phyloP scores from a whole-genome alignment of 306 rosid species.

The Vigna radiata region DNA sequence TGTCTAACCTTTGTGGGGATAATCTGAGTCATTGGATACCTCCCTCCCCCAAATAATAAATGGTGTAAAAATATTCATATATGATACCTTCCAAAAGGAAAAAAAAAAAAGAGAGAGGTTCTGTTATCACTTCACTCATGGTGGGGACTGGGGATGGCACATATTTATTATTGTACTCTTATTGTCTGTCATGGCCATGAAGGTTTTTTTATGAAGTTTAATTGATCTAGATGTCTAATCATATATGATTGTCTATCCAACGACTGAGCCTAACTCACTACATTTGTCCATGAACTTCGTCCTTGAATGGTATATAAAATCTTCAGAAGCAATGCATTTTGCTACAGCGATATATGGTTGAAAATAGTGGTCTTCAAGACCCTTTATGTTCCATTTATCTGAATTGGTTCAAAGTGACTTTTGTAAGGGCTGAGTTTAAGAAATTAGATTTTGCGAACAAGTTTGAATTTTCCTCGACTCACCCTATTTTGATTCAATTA shows the following conservation, averaged over 20 bases:
- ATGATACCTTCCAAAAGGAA: neutral
- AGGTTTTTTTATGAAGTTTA: neutral
- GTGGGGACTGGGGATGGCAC: constrained; percentile 10
- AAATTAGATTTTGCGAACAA: neutral
- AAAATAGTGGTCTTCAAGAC: neutral
- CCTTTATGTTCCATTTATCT: neutral
- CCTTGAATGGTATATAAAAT: neutral
- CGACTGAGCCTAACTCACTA: neutral
- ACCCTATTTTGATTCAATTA: too few species aligned
- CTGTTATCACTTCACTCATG: neutral
- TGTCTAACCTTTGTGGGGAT: neutral
- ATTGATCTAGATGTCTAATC: neutral
- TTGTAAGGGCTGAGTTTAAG: neutral
- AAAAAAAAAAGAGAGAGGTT: neutral
- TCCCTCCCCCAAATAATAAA: neutral
- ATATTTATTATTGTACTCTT: neutral
- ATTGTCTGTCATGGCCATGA: neutral
- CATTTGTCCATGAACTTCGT: neutral
- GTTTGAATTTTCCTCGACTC: too few species aligned
- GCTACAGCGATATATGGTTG: neutral
- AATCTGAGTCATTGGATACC: neutral
- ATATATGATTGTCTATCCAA: constrained; percentile 2
- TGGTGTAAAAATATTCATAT: neutral
- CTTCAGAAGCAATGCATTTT: neutral
- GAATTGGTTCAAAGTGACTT: neutral